phyloP scores from a whole-genome alignment of 1,139 yeast species.

The Suhomyces ambrosiae region DNA sequence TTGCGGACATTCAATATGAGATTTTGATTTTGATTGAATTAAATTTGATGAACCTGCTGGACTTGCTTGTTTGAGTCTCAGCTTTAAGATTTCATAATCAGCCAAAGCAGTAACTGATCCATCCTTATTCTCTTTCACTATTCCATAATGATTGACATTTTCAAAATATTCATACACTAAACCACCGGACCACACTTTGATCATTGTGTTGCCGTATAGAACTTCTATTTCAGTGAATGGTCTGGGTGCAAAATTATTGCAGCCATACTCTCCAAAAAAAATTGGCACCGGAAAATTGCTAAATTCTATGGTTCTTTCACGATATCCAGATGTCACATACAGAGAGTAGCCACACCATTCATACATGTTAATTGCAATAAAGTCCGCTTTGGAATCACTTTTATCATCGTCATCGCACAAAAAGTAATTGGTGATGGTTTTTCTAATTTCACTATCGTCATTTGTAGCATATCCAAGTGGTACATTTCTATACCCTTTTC shows the following conservation, averaged over 20 bases:
- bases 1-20: slow-evolving; percentile 26
- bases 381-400: slow-evolving; percentile 37
- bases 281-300: slow-evolving; percentile 53
- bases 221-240: slow-evolving; percentile 56
- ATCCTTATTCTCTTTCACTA: slow-evolving; percentile 30
- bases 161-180: slow-evolving; percentile 44
- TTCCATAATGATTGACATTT: slow-evolving; percentile 38
- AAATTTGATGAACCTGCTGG: slow-evolving; percentile 29
- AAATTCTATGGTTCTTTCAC: slow-evolving; percentile 54
- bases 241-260: slow-evolving; percentile 54
- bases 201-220: slow-evolving; percentile 37
- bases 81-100: slow-evolving; percentile 44
- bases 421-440: slow-evolving; percentile 49
- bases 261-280: slow-evolving; percentile 65
- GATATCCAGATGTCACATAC: slow-evolving; percentile 56
- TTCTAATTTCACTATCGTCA: slow-evolving; percentile 57
- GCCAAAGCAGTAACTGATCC: slow-evolving; percentile 38
- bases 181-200: slow-evolving; percentile 46
- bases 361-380: slow-evolving; percentile 62
- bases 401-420: slow-evolving; percentile 44
- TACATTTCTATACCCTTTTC: slow-evolving; percentile 45
- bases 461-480: slow-evolving; percentile 68
- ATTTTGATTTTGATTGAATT: slow-evolving; percentile 7
- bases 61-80: slow-evolving; percentile 32
- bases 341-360: slow-evolving; percentile 72